A percentile compares a stretch with the other conserved stretches of the same genome.
Conservation (phyloP, 1,284 basidiomycete species). For the Ceratobasidium sp. region DNA sequence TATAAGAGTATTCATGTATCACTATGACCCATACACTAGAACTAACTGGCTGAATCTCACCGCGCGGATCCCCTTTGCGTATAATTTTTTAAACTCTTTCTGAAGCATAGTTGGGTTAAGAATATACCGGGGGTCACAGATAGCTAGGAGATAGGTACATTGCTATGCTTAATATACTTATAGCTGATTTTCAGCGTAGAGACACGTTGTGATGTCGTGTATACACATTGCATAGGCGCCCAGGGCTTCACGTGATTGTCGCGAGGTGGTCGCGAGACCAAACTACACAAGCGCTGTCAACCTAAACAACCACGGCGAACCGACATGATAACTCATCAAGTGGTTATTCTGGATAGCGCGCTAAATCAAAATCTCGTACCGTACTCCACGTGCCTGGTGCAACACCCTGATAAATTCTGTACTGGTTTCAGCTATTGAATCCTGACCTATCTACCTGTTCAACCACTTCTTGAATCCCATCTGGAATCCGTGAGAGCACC, state of each 20-base stretch:
- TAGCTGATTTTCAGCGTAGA: neutral
- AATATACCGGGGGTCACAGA: too few species aligned
- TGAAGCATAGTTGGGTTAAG: neutral
- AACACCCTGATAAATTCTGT: too few species aligned
- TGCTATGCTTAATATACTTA: neutral
- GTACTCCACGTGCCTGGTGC: too few species aligned
- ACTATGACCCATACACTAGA: slow-evolving; percentile 64
- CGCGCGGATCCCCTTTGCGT: neutral
- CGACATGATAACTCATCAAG: too few species aligned
- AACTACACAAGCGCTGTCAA: neutral
- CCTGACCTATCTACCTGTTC: neutral
- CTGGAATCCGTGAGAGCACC: neutral
- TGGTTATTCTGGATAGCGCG: too few species aligned
- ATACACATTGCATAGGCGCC: neutral
- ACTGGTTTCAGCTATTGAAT: too few species aligned
- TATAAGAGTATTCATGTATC: slow-evolving; percentile 58
- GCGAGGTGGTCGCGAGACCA: too few species aligned
- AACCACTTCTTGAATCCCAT: neutral
- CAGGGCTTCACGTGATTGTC: neutral
- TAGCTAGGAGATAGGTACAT: neutral
- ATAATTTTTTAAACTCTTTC: neutral
- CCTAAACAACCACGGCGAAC: neutral
- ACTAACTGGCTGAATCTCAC: slow-evolving; percentile 54
- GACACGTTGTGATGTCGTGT: slow-evolving; percentile 16
- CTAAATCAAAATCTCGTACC: too few species aligned